Evolutionary conservation across 2,329 filamentous ascomycete species (phyloP), one percentile per base, ranked within the genome.

Genomic region (Sarocladium strictum): DNA sequence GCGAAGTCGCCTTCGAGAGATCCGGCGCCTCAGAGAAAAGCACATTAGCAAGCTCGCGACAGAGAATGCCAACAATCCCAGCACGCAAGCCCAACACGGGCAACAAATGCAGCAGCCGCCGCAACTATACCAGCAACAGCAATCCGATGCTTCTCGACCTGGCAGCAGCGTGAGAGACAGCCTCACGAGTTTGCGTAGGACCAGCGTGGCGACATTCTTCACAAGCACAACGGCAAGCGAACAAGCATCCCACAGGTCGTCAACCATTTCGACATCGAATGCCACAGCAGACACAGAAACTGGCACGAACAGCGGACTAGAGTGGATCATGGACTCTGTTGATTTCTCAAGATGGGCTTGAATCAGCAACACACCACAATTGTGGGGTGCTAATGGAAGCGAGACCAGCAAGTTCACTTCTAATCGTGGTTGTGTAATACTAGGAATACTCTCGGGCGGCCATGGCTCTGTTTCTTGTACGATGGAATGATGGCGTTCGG

Each of bases 1-100:
- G 94, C 85, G 90, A 56, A 89, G 87, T 62, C 85, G 94, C 50
- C 79, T 97, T 12, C 83, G 88, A 50, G 89, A 93, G 67, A 95
- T 99, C 66, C 87, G 87, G 66, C 81, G 84, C 43, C 78, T 99
- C 51, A 84, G 91, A 26, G 89, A 95, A 56, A 83, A 80, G 56
- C 79, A 86, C 60, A 75, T 72, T 2, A 72, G 73, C 9, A 82
- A 77, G 59, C 66, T 56, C 54, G 32, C 49, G n/a, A n/a, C 21
- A 7, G 50, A 38, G 11, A 64, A 60, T 2, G 57, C 58, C 55
- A 53, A 54, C 11, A 52, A 55, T 15, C 50, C 52, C 9, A 17
- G 5, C 3, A n/a, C 47, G 3, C 41, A 33, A 2, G 40, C 23
- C 15, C 53, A 51, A 33, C 60, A 53, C 37, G 56, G 26, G 4